Percentiles rank a stretch among this genome's conserved stretches.
Conservation (phyloP, 345 rosid genomes). For the Laguncularia racemosa region DNA sequence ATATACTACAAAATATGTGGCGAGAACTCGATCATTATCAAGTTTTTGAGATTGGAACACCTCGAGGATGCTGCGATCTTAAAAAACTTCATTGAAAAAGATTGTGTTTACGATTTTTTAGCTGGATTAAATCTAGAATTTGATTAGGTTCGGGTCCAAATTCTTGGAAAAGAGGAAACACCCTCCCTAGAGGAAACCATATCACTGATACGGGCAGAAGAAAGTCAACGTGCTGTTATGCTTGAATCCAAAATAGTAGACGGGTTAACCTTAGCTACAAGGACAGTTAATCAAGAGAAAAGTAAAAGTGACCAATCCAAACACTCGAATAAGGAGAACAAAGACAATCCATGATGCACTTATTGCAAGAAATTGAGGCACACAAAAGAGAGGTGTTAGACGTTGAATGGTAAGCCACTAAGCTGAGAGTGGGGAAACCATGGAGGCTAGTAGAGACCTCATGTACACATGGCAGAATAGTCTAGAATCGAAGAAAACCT, state of each 20-base stretch:
- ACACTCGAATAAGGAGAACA: background rate
- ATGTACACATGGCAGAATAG: background rate
- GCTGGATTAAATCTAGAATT: slow-evolving; percentile 1
- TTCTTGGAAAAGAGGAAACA: background rate
- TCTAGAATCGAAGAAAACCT: background rate
- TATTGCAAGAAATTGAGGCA: background rate
- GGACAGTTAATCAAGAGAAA: no score
- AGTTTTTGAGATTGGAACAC: background rate
- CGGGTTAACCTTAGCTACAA: background rate
- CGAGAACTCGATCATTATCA: no score
- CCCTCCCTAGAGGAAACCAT: background rate
- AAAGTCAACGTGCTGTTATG: no score
- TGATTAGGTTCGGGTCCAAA: no score
- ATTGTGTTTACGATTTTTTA: slow-evolving; percentile 1
- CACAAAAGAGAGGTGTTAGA: slow-evolving; percentile 2
- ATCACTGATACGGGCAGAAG: background rate
- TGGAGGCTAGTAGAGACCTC: background rate
- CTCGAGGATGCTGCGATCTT: background rate
- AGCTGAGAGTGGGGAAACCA: slow-evolving; percentile 2
- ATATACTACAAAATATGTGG: no score
- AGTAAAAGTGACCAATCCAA: no score
- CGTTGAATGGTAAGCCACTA: slow-evolving; percentile 1
- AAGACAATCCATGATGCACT: background rate
- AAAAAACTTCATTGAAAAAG: background rate
- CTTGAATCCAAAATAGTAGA: background rate